Evolutionary conservation across 306 rosid genomes (phyloP), one percentile per base, ranked within the genome.

Genomic region (Hylodesmum podocarpum): DNA sequence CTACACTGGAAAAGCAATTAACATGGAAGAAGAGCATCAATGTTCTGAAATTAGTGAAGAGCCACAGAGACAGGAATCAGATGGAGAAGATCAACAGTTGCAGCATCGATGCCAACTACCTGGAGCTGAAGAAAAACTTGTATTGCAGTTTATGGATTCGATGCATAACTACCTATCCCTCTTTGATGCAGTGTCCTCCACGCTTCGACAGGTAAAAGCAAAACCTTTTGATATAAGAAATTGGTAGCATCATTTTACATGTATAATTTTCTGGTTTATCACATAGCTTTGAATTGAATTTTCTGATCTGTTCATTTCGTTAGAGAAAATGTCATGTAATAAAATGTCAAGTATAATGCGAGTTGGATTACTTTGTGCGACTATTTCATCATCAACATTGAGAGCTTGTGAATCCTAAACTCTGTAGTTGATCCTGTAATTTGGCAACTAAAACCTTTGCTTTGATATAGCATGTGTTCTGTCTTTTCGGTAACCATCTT

Each of bases 61-160:
- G 79, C 58, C 55, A 36, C 75, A 57, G 7, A 44, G 19, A 3
- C 70, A 21, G 74, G 14, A 40, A 41, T 53, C 4, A 1, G 74
- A 67, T 75, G 78, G 40, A 66, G 81, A 72, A 64, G 78, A 81
- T 37, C 64, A 44, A 11, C 71, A 50, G 40, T 11, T 27, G 25
- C 74, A 24, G 37, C 74, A 19, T 47, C 63, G 14, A 43, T 58
- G 9, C 66, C 79, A 8, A 25, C 75, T n/a, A 22, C 40, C 67
- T 18, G 76, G 41, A n/a, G 65, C 53, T 12, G 87, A 73, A 58
- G 83, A 89, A 50, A 78, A 80, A 55, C 80, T 80, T 31, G 88
- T 82, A 3, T 79, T 92, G 83, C 91, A 86, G 34, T 90, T 90
- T 47, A 79, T 92, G 73, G 97, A 95, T 82, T 92, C 97, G 3